Base-by-base conservation (phyloP, 768 basidiomycete genomes). In the Suillus americanus region DNA sequence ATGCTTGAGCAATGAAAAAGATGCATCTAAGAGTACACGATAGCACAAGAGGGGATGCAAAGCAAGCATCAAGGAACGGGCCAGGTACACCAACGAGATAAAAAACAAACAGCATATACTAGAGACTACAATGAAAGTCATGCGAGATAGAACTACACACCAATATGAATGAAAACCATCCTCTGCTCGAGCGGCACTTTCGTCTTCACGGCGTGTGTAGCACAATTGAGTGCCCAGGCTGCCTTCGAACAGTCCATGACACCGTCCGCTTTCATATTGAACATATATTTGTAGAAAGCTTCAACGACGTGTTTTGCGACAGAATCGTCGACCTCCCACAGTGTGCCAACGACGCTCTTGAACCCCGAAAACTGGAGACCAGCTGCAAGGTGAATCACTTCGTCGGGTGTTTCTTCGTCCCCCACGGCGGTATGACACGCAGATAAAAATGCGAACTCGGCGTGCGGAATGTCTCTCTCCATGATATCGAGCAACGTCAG, bases 321-420 rank as follows among this genome's bases (percentile, higher is more conserved):
- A 12, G 43, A 28, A 35, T 62, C 64, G 25, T 48, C 41, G 8
- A 65, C 64, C 25, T 62, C 65, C 72, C 43, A 43, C 20, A 43
- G 8, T 3, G 20, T 43, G 8, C 43, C 20, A 4, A 43, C 3
- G 20, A 43, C 18, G 16, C 43, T 20, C 20, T 20, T 43, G 43
- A 43, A 43, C 43, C 43, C 20, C 1, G 43, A 43, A n/a, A 68
- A 62, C 41, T 71, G 64, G 64, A 73, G 60, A 5, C 69, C 71
- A 14, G 71, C 67, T n/a, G 71, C 70, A 10, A 73, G 64, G 45
- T 73, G 72, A 5, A 72, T 51, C 3, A 62, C 62, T 56, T 73
- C 72, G 18, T 70, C 70, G 1, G 68, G 68, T 0, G 60, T 64
- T 40, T 37, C 46, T 5, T 38, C 35, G n/a, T 70, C 64, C 13